Evolutionary conservation across 108 stramenopile species (phyloP).

Genomic region (Skeletonema marinoi): DNA sequence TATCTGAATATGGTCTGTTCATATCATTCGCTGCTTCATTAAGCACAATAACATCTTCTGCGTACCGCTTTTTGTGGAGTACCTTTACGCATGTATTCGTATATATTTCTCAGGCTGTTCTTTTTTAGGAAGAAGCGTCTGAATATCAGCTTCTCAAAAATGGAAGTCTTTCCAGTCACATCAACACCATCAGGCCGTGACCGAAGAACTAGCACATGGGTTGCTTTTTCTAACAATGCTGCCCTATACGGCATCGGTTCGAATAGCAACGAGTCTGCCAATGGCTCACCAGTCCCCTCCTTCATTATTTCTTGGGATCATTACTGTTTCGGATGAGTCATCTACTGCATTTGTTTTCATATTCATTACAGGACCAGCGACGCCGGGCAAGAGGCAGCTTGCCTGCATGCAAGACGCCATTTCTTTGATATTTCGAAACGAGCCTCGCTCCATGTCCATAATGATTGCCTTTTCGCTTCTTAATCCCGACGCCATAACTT

Average conservation of each 20-base stretch:
- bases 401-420: conserved; percentile 88
- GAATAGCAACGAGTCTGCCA: conserved; percentile 92
- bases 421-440: conserved; percentile 77
- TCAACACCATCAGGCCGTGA: conserved; percentile 91
- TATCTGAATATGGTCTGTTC: conserved; percentile 50
- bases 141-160: conserved; percentile 82
- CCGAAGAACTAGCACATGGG: conserved; percentile 89
- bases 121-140: conserved; percentile 86
- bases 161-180: conserved; percentile 82
- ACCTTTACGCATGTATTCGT: conserved; percentile 61
- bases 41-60: conserved; percentile 79
- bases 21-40: conserved; percentile 70
- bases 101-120: conserved; percentile 66
- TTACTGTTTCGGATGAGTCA: conserved; percentile 29
- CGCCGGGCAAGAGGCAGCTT: conserved; percentile 92
- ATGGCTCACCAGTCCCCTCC: conserved; percentile 69
- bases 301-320: conserved; percentile 58
- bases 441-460: conserved; percentile 77
- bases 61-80: conserved; percentile 87
- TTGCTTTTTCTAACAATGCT: conserved; percentile 89
- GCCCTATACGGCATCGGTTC: conserved; percentile 89
- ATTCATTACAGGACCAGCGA: conserved; percentile 92
- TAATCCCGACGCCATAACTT: conserved; percentile 88
- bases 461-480: conserved; percentile 69
- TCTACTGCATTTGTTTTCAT: conserved; percentile 5